Percentiles rank a stretch among this genome's conserved stretches.
These are phyloP conservation scores for Podospora fimiseda DNA, from an alignment of 495 filamentous ascomycete genomes.

Conservation along the genomic window DNA sequence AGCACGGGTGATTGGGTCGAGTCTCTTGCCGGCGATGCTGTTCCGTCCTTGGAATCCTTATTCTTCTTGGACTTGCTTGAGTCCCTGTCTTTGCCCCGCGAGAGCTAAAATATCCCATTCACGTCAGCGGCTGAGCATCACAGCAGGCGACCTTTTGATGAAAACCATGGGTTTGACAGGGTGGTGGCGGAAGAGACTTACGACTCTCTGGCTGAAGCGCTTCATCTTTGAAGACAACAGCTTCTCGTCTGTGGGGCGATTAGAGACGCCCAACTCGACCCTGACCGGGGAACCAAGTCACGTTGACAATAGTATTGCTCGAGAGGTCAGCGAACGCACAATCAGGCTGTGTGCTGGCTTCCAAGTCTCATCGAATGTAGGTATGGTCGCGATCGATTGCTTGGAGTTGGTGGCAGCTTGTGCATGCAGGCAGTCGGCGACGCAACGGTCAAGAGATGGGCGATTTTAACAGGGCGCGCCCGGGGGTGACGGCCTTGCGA, in stretches of 20 bases:
- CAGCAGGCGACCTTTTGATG: neutral
- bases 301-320: conserved; percentile 2
- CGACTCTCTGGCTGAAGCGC: conserved; percentile 95
- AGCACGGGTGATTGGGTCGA: conserved; percentile 51
- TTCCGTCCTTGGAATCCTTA: conserved; percentile 73
- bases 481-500: neutral
- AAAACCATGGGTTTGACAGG: neutral
- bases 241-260: conserved; percentile 31
- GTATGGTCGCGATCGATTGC: conserved; percentile 2
- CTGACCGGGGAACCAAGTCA: conserved; percentile 15
- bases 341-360: neutral
- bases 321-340: neutral
- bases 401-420: neutral
- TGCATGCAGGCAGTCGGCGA: conserved; percentile 4
- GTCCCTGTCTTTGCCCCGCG: conserved; percentile 92
- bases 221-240: conserved; percentile 70
- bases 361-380: conserved; percentile 5
- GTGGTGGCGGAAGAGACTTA: conserved; percentile 48
- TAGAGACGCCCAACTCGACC: conserved; percentile 29
- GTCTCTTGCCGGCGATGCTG: conserved; percentile 61
- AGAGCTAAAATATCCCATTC: conserved; percentile 56
- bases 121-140: conserved; percentile 1
- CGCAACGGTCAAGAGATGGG: neutral
- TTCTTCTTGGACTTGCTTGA: conserved; percentile 91
- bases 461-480: neutral